Conservation (phyloP, 2,329 filamentous ascomycete genomes). For the Arachnomyces sp. region DNA sequence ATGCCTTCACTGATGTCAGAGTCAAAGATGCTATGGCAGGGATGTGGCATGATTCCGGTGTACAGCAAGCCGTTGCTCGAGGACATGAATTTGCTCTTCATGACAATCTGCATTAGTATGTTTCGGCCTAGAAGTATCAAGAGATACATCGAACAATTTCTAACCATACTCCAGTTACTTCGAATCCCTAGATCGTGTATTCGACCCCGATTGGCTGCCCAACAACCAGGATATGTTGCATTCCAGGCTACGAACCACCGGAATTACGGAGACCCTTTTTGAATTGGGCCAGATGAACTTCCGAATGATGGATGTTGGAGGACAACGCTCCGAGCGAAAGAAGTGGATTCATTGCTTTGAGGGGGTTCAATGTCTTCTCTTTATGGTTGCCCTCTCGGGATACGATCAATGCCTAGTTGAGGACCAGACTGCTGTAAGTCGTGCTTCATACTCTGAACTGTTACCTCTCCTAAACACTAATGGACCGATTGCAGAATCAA, state of each 20-base stretch:
- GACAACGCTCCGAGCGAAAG: constrained; percentile 85
- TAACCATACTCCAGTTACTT: constrained; percentile 59
- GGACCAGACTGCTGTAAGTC: constrained; percentile 84
- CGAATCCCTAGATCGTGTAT: constrained; percentile 65
- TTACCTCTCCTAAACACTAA: neutral
- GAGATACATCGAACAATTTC: neutral
- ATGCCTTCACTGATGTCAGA: constrained; percentile 57
- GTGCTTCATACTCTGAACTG: neutral
- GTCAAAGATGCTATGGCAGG: constrained; percentile 69
- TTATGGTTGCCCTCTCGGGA: constrained; percentile 89
- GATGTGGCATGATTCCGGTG: constrained; percentile 75
- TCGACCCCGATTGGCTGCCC: constrained; percentile 70
- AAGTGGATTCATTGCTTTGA: constrained; percentile 98
- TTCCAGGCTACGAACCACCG: constrained; percentile 81
- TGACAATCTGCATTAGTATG: constrained; percentile 90
- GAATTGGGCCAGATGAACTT: constrained; percentile 87
- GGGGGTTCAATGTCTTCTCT: constrained; percentile 83
- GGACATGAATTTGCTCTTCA: constrained; percentile 96
- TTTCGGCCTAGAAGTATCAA: constrained; percentile 12
- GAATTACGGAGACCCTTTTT: constrained; percentile 92
- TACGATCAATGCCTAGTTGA: constrained; percentile 96
- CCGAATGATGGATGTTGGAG: constrained; percentile 93
- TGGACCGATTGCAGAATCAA: constrained; percentile 56
- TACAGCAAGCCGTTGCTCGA: constrained; percentile 79
- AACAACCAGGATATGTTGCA: constrained; percentile 91